Evolutionary conservation across 306 rosid genomes (phyloP).

Genomic region (Herpetospermum pedunculosum): DNA sequence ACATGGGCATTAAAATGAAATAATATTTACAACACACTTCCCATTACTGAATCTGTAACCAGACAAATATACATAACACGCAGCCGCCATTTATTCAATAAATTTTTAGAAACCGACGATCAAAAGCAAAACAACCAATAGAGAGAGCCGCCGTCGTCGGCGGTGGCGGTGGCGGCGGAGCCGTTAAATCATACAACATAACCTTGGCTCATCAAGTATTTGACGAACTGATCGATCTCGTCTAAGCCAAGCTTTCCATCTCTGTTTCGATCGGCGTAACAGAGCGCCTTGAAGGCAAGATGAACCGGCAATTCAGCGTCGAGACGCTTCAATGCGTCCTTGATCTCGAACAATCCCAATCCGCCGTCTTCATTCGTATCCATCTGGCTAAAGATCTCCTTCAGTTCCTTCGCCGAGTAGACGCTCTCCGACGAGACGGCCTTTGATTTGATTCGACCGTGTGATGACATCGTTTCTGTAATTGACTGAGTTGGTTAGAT

Average conservation of each 20-base stretch:
- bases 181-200: background rate
- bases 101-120: background rate
- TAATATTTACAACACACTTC: too few relatives aligned
- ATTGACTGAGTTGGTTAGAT: background rate
- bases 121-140: background rate
- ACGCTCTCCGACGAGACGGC: background rate
- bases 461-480: background rate
- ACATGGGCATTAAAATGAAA: too few relatives aligned
- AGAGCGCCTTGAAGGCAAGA: slow-evolving; percentile 7
- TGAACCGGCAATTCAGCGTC: slow-evolving; percentile 1
- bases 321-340: slow-evolving; percentile 1
- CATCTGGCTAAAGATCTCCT: background rate
- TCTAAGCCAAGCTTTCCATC: slow-evolving; percentile 2
- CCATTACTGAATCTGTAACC: too few relatives aligned
- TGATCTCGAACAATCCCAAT: slow-evolving; percentile 14
- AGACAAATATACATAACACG: background rate
- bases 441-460: background rate
- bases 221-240: slow-evolving; percentile 10
- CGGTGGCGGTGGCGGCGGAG: background rate
- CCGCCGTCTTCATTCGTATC: slow-evolving; percentile 14
- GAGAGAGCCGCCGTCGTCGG: too few relatives aligned
- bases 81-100: background rate
- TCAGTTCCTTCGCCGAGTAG: background rate
- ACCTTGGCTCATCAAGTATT: background rate
- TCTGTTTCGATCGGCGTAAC: background rate